Base-by-base conservation (phyloP, 2,329 filamentous ascomycete species). In the Botrytis fabae region DNA sequence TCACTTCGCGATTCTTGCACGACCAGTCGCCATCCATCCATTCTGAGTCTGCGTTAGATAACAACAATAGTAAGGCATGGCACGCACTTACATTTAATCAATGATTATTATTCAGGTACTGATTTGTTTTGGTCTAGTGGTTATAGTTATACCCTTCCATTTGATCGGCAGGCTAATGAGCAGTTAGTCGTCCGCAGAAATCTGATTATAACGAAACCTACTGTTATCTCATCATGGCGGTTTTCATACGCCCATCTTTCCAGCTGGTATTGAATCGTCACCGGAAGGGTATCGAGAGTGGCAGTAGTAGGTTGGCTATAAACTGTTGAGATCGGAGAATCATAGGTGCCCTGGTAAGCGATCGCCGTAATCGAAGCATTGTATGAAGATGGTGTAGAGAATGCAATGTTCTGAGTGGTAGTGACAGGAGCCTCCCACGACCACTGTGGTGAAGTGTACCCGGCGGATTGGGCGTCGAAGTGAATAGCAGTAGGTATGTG, bases 1-100 rank as follows among this genome's bases (percentile, higher is more conserved):
- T 28, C 64, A 32, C 48, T 54, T 68, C 48, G 64, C 32, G 35
- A 68, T 68, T 68, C 48, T 68, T 18, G 18, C 16, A 54, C 8
- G 18, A 28, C 25, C 16, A 32, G 14, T 7, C 51, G n/a, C 4
- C 22, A 12, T 42, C 40, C 25, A 22, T 20, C 6, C 22, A 42
- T 28, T 22, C 32, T 68, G n/a, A 2, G 38, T 16, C 9, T 3
- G 10, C 32, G 16, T 68, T 68, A 54, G 46, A 28, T 57, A 0
- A 12, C 2, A 32, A 28, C 20, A 25, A 10, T 5, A 18, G 35
- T 12, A 16, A 42, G 6, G 8, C 20, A 42, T 42, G 2, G 6
- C 40, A 3, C 42, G 1, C 38, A 22, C 48, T 57, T 54, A 68
- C 64, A 16, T 68, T 22, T 64, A 20, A 64, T 25, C 25, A 32